Conservation (phyloP, 23 red algal species). For the Gracilaria domingensis region DNA sequence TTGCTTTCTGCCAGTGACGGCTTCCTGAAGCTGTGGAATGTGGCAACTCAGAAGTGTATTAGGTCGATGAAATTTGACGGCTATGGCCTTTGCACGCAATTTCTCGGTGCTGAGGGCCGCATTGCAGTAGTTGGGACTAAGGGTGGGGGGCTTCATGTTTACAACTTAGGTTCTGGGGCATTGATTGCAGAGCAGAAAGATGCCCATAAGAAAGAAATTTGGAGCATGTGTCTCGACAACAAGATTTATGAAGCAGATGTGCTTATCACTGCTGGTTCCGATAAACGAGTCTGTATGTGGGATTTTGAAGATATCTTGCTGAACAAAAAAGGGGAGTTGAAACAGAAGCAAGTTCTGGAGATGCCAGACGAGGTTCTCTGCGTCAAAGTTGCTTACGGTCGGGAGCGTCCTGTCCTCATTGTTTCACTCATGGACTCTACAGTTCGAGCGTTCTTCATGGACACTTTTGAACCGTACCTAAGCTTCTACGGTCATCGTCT, state of each 20-base stretch:
- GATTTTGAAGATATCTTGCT: slow-evolving; percentile 44
- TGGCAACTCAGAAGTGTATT: slow-evolving; percentile 78
- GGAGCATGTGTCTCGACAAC: slow-evolving; percentile 62
- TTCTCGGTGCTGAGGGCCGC: slow-evolving; percentile 54
- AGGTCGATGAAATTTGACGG: slow-evolving; percentile 67
- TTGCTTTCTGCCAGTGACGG: slow-evolving; percentile 54
- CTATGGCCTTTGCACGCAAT: slow-evolving; percentile 61
- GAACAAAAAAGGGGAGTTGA: slow-evolving; percentile 44
- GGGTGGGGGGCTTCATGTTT: slow-evolving; percentile 62
- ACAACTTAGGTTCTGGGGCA: slow-evolving; percentile 59
- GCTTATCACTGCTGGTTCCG: slow-evolving; percentile 79
- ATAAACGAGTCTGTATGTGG: slow-evolving; percentile 84
- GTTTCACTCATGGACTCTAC: slow-evolving; percentile 91
- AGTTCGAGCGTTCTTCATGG: slow-evolving; percentile 80
- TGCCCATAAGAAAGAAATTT: slow-evolving; percentile 73
- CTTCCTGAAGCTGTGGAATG: slow-evolving; percentile 82
- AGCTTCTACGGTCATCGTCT: slow-evolving; percentile 96
- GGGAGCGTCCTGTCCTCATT: slow-evolving; percentile 69
- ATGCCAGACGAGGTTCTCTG: slow-evolving; percentile 85
- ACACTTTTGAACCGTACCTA: slow-evolving; percentile 75
- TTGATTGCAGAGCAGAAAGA: slow-evolving; percentile 17
- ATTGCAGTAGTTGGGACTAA: slow-evolving; percentile 72
- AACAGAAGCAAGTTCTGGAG: slow-evolving; percentile 61
- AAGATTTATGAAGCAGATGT: slow-evolving; percentile 52
- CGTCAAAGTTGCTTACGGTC: slow-evolving; percentile 48